A percentile compares a stretch with the other conserved stretches of the same genome.
Evolutionary conservation across 139 green algal species (phyloP).

Genomic region (Klebsormidium nitens): DNA sequence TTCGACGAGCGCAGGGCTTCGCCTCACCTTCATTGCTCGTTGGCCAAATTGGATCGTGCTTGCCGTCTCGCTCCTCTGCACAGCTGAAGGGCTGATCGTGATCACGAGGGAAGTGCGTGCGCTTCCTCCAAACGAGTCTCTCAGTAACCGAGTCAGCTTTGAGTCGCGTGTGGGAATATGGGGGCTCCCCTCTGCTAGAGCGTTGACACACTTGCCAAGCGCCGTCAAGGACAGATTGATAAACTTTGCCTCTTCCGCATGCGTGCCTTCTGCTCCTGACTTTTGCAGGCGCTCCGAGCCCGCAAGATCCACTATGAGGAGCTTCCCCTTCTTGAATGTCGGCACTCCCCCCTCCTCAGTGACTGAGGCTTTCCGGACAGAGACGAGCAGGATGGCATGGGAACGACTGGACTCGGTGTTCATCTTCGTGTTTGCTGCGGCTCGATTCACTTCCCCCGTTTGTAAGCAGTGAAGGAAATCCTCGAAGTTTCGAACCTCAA

Average conservation of each 20-base stretch:
- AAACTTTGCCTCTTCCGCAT: conserved; percentile 19
- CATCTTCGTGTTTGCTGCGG: conserved; percentile 18
- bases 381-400: conserved; percentile 8
- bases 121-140: conserved; percentile 45
- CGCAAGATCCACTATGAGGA: conserved; percentile 34
- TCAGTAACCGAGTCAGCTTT: conserved; percentile 62
- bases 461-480: conserved; percentile 12
- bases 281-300: conserved; percentile 30
- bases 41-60: conserved; percentile 24
- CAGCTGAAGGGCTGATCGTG: conserved; percentile 13
- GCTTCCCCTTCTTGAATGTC: conserved; percentile 8
- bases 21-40: too few species aligned
- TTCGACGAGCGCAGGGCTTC: too few species aligned
- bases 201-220: conserved; percentile 27
- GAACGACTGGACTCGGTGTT: conserved; percentile 12
- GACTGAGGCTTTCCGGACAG: neutral
- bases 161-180: conserved; percentile 63
- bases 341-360: too few species aligned
- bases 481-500: conserved; percentile 4
- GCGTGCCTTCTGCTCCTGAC: conserved; percentile 13
- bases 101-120: conserved; percentile 36
- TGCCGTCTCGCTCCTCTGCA: conserved; percentile 29
- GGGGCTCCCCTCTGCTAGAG: neutral
- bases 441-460: conserved; percentile 4
- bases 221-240: conserved; percentile 22